A percentile compares a stretch with the other conserved stretches of the same genome.
These are phyloP conservation scores for Caloboletus inedulis DNA, from an alignment of 1,284 basidiomycete genomes.

Conservation along the genomic window DNA sequence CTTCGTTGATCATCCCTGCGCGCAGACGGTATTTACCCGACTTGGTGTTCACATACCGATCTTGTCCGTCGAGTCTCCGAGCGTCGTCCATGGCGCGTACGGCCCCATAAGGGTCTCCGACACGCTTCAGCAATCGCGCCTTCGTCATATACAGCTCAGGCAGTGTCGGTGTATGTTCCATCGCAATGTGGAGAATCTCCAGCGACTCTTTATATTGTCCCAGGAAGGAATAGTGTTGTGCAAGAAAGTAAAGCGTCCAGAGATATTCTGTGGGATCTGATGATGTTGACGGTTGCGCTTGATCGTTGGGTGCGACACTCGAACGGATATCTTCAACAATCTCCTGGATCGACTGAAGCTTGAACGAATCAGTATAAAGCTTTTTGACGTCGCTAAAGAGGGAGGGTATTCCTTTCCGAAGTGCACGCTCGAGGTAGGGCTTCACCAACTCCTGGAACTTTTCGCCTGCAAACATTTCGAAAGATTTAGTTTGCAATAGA, in stretches of 20 bases:
- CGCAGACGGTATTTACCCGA: conserved; percentile 88
- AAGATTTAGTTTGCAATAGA: not conserved
- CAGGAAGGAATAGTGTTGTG: conserved; percentile 83
- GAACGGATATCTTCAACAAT: conserved; percentile 58
- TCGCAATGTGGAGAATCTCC: conserved; percentile 61
- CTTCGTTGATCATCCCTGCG: conserved; percentile 76
- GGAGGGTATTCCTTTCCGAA: conserved; percentile 90
- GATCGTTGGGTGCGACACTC: conserved; percentile 31
- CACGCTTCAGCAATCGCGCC: conserved; percentile 84
- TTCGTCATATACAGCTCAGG: conserved; percentile 88
- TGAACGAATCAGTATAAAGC: conserved; percentile 67
- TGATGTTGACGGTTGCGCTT: conserved; percentile 27
- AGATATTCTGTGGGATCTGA: conserved; percentile 84
- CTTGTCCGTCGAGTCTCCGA: conserved; percentile 86
- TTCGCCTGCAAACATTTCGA: conserved; percentile 39
- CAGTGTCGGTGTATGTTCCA: conserved; percentile 88
- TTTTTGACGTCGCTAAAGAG: conserved; percentile 92
- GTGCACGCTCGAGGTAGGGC: conserved; percentile 68
- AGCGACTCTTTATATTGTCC: conserved; percentile 59
- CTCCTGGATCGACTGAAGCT: conserved; percentile 69
- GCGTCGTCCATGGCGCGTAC: conserved; percentile 81
- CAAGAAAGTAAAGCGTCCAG: conserved; percentile 95
- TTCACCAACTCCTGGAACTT: conserved; percentile 67
- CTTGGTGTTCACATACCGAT: conserved; percentile 95
- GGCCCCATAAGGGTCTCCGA: conserved; percentile 79